Evolutionary conservation across 805 yeast species (phyloP), one percentile per base, ranked within the genome.

Genomic region (Ascoidea rubescens): DNA sequence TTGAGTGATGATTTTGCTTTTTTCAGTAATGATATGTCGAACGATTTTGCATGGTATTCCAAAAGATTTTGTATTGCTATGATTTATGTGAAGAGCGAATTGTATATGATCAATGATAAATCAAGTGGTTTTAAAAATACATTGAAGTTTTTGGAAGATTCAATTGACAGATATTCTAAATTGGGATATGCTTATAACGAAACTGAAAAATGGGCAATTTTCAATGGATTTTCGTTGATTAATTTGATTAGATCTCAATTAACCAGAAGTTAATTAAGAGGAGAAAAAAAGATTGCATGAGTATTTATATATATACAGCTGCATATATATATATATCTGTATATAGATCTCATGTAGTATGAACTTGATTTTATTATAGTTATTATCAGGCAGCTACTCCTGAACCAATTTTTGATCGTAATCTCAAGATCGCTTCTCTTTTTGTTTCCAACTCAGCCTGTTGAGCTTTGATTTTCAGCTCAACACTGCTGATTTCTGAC

Each of bases 11-110:
- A 93, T 62, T 73, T 91, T 54, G 77, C 87, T 48, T 88, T 68
- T 65, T 80, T 78, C 58, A 80, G 96, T 0, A 93, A 90, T 8
- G 97, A 90, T 62, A 61, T 66, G 51, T 77, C 93, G 21, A 58
- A 69, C 17, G 96, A 88, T 64, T 82, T 85, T 63, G 84, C 87
- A 4, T 91, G 99, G 99, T 91, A 91, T 65, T 71, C 95, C n/a
- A 86, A 89, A 62, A 72, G 99, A 57, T 69, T 84, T 14, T 75
- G 85, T 6, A 63, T 91, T 14, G 75, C 86, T 30, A 72, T 84
- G 1, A 75, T 84, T 1, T 87, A 86, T 64, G 84, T 85, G 2
- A 77, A 83, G 45, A 69, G 84, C 45, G 97, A 91, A 64, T 68
- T 87, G 55, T 87, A 78, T 68, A 84, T 84, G 93, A 70, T 87